Evolutionary conservation across 2,329 filamentous ascomycete species (phyloP).

Genomic region (Xylariaceae sp.): DNA sequence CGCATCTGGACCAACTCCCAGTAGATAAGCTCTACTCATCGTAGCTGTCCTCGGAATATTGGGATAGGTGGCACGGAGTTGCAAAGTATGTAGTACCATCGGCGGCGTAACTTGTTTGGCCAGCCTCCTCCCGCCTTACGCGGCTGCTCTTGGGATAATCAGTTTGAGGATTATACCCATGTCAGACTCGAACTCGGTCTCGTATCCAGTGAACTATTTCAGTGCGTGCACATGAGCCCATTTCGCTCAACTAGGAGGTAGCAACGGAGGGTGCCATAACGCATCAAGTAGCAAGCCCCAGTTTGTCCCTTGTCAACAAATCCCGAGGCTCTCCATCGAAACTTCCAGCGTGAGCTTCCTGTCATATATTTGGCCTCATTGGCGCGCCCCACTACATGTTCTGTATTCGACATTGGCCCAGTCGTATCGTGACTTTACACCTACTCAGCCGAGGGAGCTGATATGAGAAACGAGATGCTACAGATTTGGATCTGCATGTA

Average conservation of each 20-base stretch:
- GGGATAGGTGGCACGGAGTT: slow-evolving; percentile 32
- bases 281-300: too few relatives aligned
- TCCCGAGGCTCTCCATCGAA: neutral
- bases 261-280: too few relatives aligned
- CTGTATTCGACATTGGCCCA: too few relatives aligned
- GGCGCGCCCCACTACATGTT: too few relatives aligned
- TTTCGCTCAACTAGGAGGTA: too few relatives aligned
- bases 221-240: neutral
- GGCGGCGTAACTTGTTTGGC: neutral
- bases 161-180: neutral
- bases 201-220: neutral
- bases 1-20: slow-evolving; percentile 33
- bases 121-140: neutral
- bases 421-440: too few relatives aligned
- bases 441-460: too few relatives aligned
- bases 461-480: too few relatives aligned
- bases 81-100: neutral
- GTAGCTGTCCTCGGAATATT: slow-evolving; percentile 32
- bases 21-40: slow-evolving; percentile 20
- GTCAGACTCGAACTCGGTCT: neutral
- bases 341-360: neutral
- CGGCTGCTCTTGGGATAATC: too few relatives aligned
- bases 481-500: too few relatives aligned
- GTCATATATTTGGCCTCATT: neutral
- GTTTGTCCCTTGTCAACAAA: neutral